phyloP scores from a whole-genome alignment of 257 asterid species.

The Solanum megistacrolobum region DNA sequence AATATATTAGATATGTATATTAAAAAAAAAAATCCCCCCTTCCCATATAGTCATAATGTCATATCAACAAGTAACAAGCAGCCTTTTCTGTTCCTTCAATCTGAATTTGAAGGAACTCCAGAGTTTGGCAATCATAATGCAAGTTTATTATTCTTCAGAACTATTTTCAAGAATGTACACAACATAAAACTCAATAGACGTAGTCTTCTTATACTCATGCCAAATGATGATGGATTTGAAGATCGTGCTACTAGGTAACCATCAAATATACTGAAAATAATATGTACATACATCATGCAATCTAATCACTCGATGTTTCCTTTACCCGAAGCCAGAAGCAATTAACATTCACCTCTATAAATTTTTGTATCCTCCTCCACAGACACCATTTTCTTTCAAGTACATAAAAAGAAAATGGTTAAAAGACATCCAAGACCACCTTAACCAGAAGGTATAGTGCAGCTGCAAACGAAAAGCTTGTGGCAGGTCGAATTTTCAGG shows the following conservation, averaged over 20 bases:
- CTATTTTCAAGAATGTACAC: neutral
- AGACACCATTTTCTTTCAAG: neutral
- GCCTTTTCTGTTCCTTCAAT: neutral
- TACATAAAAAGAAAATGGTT: neutral
- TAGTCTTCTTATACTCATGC: neutral
- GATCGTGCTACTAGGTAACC: neutral
- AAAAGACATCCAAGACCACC: neutral
- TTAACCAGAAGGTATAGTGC: neutral
- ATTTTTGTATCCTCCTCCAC: neutral
- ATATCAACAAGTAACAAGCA: neutral
- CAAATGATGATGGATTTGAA: neutral
- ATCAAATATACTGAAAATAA: neutral
- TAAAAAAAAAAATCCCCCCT: neutral
- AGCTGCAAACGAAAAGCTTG: neutral
- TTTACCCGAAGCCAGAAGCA: neutral
- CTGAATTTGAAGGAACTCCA: neutral
- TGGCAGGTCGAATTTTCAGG: neutral
- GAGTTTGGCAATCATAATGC: neutral
- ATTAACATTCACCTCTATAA: neutral
- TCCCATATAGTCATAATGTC: neutral
- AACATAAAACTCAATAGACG: neutral
- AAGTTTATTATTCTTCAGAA: neutral
- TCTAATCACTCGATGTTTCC: neutral
- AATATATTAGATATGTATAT: neutral
- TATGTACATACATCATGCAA: neutral